Percentiles rank a stretch among this genome's conserved stretches.
Conservation (phyloP, 2,329 filamentous ascomycete species). For the Lecanoromycetidae sp. region DNA sequence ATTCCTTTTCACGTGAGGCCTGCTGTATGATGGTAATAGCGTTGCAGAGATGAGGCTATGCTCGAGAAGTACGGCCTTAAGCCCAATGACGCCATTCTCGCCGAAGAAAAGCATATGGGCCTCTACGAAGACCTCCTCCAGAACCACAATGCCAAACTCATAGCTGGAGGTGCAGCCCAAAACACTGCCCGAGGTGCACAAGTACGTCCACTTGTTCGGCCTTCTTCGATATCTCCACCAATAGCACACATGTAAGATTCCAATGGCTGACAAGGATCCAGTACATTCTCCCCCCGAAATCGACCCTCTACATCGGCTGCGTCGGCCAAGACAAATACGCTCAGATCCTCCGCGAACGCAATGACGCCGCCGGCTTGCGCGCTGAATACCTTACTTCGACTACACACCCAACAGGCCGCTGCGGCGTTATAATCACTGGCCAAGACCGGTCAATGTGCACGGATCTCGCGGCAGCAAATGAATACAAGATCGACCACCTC, state of each 20-base stretch:
- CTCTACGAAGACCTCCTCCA: constrained; percentile 90
- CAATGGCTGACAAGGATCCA: constrained; percentile 22
- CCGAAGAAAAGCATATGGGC: constrained; percentile 75
- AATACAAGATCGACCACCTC: constrained; percentile 89
- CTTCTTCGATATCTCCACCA: neutral
- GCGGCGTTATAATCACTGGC: constrained; percentile 91
- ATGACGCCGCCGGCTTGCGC: constrained; percentile 74
- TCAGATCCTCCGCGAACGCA: constrained; percentile 73
- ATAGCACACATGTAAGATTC: neutral
- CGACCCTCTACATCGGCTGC: constrained; percentile 84
- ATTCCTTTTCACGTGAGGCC: neutral
- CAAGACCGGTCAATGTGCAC: constrained; percentile 93
- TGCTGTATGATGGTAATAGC: constrained; percentile 20
- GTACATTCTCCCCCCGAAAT: constrained; percentile 85
- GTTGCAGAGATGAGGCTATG: constrained; percentile 61
- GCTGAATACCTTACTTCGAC: constrained; percentile 91
- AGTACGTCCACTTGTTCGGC: constrained; percentile 27
- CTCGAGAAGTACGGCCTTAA: constrained; percentile 90
- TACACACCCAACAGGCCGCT: constrained; percentile 74
- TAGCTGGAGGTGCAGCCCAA: constrained; percentile 91
- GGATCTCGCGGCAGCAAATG: constrained; percentile 89
- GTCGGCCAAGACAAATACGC: constrained; percentile 95
- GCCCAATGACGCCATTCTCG: constrained; percentile 93
- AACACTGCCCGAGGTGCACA: constrained; percentile 94
- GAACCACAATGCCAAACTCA: constrained; percentile 85